Percentiles rank a stretch among this genome's conserved stretches.
phyloP scores from a whole-genome alignment of 345 rosid genomes.

The Sonneratia caseolaris region DNA sequence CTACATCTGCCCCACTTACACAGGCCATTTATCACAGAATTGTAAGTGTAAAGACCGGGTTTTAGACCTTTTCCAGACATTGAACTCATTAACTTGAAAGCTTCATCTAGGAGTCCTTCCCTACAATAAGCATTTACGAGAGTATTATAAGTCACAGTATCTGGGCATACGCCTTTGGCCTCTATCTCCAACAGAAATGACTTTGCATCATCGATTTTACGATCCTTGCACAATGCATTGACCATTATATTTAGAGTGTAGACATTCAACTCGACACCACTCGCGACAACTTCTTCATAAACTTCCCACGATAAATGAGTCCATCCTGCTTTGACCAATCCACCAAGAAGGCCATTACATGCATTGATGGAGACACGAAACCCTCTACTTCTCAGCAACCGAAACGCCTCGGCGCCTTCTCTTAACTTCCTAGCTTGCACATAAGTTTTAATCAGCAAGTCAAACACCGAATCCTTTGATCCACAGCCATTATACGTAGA shows the following conservation, averaged over 20 bases:
- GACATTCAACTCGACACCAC: conserved; percentile 30
- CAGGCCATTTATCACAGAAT: conserved; percentile 52
- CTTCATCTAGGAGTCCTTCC: conserved; percentile 50
- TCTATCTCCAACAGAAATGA: conserved; percentile 38
- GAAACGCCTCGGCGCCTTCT: conserved; percentile 48
- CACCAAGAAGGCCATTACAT: conserved; percentile 61
- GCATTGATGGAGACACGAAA: conserved; percentile 41
- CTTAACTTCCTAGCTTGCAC: conserved; percentile 70
- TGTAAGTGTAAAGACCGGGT: conserved; percentile 55
- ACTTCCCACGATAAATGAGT: conserved; percentile 50
- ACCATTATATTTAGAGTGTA: conserved; percentile 73
- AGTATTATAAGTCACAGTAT: conserved; percentile 63
- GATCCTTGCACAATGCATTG: conserved; percentile 76
- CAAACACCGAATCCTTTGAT: conserved; percentile 38
- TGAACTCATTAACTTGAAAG: conserved; percentile 44
- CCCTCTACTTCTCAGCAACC: conserved; percentile 29
- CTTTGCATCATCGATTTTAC: conserved; percentile 34
- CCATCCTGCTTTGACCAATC: conserved; percentile 61
- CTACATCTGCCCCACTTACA: conserved; percentile 40
- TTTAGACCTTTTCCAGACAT: conserved; percentile 57
- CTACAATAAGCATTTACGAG: conserved; percentile 56
- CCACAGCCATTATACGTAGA: conserved; percentile 21
- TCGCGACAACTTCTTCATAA: conserved; percentile 23
- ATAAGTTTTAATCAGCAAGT: conserved; percentile 63
- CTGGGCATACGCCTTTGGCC: conserved; percentile 49